Conservation (phyloP, 1,284 basidiomycete genomes). For the Cystobasidium slooffiae region DNA sequence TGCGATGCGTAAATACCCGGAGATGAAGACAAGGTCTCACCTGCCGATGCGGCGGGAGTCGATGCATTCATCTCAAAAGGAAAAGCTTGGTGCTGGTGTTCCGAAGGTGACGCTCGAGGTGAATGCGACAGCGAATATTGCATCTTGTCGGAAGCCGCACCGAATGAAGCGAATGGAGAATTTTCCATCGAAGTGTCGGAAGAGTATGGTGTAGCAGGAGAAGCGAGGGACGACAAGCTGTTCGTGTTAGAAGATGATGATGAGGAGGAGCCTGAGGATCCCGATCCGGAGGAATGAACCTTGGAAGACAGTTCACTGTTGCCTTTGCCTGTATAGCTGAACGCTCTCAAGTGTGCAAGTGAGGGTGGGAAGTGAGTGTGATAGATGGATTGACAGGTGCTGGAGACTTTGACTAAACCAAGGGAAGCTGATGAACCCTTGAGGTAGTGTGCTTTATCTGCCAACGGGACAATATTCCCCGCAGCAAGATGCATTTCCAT, state of each 20-base stretch:
- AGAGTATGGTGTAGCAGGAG: constrained; percentile 1
- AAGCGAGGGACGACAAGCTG: neutral
- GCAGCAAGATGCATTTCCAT: constrained; percentile 17
- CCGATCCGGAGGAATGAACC: neutral
- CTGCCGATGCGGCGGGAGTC: no score
- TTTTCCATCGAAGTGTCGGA: neutral
- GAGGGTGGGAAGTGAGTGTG: constrained; percentile 28
- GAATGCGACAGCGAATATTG: no score
- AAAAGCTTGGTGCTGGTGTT: no score
- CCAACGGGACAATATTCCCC: constrained; percentile 7
- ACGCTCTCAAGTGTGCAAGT: constrained; percentile 7
- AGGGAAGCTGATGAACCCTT: constrained; percentile 33
- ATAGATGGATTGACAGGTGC: constrained; percentile 37
- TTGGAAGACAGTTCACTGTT: neutral
- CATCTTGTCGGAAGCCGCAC: no score
- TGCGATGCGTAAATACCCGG: no score
- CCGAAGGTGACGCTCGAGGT: no score
- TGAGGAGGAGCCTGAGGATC: neutral
- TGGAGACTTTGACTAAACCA: constrained; percentile 22
- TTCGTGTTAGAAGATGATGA: neutral
- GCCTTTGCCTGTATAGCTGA: constrained; percentile 15
- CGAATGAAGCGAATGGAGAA: neutral
- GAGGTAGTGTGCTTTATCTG: constrained; percentile 38
- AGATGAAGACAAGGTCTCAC: no score
- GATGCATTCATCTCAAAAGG: no score